Percentiles rank a stretch among this genome's conserved stretches.
Evolutionary conservation across 805 yeast genomes (phyloP).

Genomic region (Metschnikowia anglica): DNA sequence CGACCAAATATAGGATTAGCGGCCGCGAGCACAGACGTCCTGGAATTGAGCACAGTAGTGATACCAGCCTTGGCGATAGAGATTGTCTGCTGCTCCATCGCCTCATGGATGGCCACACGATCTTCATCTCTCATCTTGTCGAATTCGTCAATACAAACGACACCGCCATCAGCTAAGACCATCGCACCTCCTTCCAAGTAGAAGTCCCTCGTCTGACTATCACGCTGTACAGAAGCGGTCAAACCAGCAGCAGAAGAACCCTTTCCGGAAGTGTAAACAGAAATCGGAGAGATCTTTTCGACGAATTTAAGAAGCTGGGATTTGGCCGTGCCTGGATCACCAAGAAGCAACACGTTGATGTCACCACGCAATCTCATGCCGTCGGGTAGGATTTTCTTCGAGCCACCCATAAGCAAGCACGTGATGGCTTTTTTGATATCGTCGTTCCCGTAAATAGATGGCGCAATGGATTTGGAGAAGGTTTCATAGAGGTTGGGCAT

Average conservation of each 20-base stretch:
- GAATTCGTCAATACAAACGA: slow-evolving; percentile 97
- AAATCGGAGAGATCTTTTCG: slow-evolving; percentile 90
- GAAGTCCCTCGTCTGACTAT: slow-evolving; percentile 82
- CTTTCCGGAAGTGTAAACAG: slow-evolving; percentile 96
- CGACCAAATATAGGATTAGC: slow-evolving; percentile 98
- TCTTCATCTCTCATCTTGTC: slow-evolving; percentile 99
- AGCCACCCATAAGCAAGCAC: slow-evolving; percentile 91
- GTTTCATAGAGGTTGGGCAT: slow-evolving; percentile 81
- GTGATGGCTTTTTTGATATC: slow-evolving; percentile 94
- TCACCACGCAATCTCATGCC: slow-evolving; percentile 97
- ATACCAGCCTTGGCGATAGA: slow-evolving; percentile 99
- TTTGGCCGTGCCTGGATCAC: slow-evolving; percentile 99
- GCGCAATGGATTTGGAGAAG: slow-evolving; percentile 89
- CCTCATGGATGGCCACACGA: slow-evolving; percentile 98
- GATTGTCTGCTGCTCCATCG: slow-evolving; percentile 99
- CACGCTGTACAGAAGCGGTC: slow-evolving; percentile 96
- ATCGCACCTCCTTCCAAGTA: slow-evolving; percentile 99
- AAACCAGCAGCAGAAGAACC: slow-evolving; percentile 99
- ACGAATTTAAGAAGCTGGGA: slow-evolving; percentile 94
- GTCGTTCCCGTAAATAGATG: slow-evolving; percentile 89
- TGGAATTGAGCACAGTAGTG: slow-evolving; percentile 91
- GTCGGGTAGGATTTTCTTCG: slow-evolving; percentile 88
- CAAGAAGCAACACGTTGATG: slow-evolving; percentile 85
- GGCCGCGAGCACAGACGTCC: slow-evolving; percentile 96
- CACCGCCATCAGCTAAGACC: slow-evolving; percentile 99